phyloP scores from a whole-genome alignment of 2,329 filamentous ascomycete genomes.

The Colletotrichum higginsianum region DNA sequence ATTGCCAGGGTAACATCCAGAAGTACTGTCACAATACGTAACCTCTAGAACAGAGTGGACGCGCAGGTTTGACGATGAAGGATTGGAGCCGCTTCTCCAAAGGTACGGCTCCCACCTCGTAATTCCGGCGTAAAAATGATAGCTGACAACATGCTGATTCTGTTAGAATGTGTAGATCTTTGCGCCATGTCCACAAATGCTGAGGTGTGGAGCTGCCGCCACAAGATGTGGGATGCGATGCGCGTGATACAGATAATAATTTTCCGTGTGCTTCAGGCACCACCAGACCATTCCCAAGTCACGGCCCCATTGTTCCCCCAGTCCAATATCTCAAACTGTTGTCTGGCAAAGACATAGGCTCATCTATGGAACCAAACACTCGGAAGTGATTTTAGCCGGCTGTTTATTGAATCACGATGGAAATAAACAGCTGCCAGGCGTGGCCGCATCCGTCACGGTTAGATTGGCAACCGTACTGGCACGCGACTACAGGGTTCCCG shows the following conservation, averaged over 20 bases:
- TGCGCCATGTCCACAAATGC: not conserved
- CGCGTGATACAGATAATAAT: not conserved
- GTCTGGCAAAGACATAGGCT: not conserved
- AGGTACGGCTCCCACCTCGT: no score
- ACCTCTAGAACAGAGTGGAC: not conserved
- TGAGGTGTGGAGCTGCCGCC: not conserved
- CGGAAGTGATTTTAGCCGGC: no score
- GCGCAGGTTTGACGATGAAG: not conserved
- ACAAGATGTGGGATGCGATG: not conserved
- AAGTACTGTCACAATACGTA: not conserved
- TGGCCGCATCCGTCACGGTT: not conserved
- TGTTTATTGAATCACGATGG: not conserved
- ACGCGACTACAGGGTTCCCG: not conserved
- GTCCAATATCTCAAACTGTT: not conserved
- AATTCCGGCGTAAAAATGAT: not conserved
- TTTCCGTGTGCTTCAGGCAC: no score
- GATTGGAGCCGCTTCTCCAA: not conserved
- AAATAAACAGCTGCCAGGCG: not conserved
- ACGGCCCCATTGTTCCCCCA: not conserved
- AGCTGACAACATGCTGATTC: not conserved
- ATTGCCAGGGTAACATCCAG: constrained; percentile 12
- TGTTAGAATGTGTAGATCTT: not conserved
- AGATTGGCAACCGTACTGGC: not conserved
- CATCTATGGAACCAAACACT: not conserved
- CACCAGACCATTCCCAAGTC: not conserved